Evolutionary conservation across 805 yeast genomes (phyloP), one percentile per base, ranked within the genome.

Genomic region (Schwanniomyces polymorphus): DNA sequence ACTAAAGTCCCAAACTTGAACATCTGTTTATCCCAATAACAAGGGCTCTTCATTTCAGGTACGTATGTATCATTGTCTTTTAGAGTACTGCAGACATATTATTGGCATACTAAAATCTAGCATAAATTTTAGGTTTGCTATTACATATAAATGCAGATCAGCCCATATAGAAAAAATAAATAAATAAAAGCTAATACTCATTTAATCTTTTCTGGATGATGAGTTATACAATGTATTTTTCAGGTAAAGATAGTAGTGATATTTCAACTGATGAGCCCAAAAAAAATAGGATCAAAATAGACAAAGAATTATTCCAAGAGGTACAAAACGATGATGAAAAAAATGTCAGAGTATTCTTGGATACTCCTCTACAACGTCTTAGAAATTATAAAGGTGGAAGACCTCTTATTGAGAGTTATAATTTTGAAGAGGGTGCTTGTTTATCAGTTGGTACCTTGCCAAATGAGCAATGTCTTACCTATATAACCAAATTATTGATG

Each of bases 211-310:
- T 5, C 23, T 21, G 5, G 23, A 5, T 21, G 23, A 21, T 21
- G 5, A n/a, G 5, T 21, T 21, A 21, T 21, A 21, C 5, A 21
- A 42, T 42, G 44, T 42, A 42, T 38, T 42, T 42, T 16, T 42
- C 44, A 17, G 44, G 44, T 14, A 38, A 42, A 42, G 44, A 31
- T 14, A 41, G 18, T 27, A 27, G 26, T 14, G 27, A 25, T 27
- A 39, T 39, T 14, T 23, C 42, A 10, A 16, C 7, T 39, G 42
- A 39, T 39, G 42, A 39, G 8, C 29, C 42, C 18, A 18, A 7
- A 9, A 39, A 26, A 16, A 7, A 14, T n/a, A 23, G 33, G 17
- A 39, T 39, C 26, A 39, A 29, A 29, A 26, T 39, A 18, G 25
- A 39, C 26, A 27, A 14, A 26, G 14, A 23, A 14, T 27, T 39